These are phyloP conservation scores for Citrus hindsii DNA, from an alignment of 345 rosid genomes.

Conservation along the genomic window DNA sequence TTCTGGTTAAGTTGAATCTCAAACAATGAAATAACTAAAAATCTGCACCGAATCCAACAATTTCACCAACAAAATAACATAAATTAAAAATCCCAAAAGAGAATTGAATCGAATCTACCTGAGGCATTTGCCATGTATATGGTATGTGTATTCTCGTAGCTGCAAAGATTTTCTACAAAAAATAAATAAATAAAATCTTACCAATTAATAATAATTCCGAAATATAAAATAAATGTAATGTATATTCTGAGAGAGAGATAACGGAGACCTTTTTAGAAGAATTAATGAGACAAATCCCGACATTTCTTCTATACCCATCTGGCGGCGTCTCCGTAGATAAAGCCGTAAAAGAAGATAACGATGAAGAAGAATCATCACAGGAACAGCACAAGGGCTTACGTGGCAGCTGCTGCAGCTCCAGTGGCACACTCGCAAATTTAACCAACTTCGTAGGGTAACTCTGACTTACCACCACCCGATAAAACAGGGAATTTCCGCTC, in stretches of 20 bases:
- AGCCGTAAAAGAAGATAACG: slow-evolving; percentile 21
- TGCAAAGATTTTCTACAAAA: slow-evolving; percentile 54
- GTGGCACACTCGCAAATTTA: slow-evolving; percentile 33
- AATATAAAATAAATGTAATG: background rate
- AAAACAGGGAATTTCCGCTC: slow-evolving; percentile 22
- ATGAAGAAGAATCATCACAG: slow-evolving; percentile 7
- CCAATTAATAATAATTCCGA: too few species aligned
- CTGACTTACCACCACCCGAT: slow-evolving; percentile 11
- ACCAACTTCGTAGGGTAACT: slow-evolving; percentile 14
- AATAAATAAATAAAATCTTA: background rate
- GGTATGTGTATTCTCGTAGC: slow-evolving; percentile 71
- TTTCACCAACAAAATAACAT: background rate
- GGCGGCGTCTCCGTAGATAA: slow-evolving; percentile 59
- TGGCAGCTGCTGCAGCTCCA: background rate
- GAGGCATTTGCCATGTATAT: slow-evolving; percentile 85
- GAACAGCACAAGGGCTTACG: slow-evolving; percentile 12
- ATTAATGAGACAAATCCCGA: slow-evolving; percentile 67
- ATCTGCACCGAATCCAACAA: background rate
- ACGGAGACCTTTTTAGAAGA: slow-evolving; percentile 54
- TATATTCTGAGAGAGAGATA: background rate
- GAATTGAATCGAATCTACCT: slow-evolving; percentile 33
- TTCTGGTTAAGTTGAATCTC: background rate
- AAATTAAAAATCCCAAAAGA: background rate
- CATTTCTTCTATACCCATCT: slow-evolving; percentile 71
- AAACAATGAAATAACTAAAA: background rate